Percentiles rank a stretch among this genome's conserved stretches.
Conservation (phyloP, 768 basidiomycete genomes). For the Auriscalpium orientale region DNA sequence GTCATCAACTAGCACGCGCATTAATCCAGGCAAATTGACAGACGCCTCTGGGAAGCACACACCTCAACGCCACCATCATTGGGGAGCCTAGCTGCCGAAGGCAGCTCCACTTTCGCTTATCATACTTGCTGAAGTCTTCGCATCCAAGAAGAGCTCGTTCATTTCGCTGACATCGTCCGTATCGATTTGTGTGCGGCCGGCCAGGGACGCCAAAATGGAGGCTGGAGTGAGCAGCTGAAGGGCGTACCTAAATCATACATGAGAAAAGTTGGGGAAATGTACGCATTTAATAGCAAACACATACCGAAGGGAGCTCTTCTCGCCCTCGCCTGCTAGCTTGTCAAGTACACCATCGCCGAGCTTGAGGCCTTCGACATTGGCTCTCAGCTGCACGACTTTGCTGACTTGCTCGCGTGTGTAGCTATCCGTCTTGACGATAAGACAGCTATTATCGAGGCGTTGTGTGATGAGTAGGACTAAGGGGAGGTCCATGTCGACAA, state of each 20-base stretch:
- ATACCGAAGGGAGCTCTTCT: conserved; percentile 72
- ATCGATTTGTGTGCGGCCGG: conserved; percentile 74
- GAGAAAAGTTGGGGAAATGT: conserved; percentile 2
- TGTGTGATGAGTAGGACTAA: not conserved
- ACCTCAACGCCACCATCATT: not conserved
- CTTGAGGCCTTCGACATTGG: conserved; percentile 79
- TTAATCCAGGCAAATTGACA: not conserved
- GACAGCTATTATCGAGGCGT: conserved; percentile 48
- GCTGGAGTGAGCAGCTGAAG: conserved; percentile 89
- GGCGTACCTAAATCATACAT: conserved; percentile 54
- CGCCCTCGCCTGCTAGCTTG: conserved; percentile 73
- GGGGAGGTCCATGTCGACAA: not conserved
- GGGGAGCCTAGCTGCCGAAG: not conserved
- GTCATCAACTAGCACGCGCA: too few species aligned
- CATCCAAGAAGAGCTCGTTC: conserved; percentile 92
- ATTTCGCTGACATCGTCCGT: conserved; percentile 90
- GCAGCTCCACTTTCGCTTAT: conserved; percentile 1
- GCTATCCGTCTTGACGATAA: conserved; percentile 89
- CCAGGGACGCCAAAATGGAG: conserved; percentile 73
- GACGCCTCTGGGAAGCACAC: not conserved
- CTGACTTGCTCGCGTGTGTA: conserved; percentile 81
- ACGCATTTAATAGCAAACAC: conserved; percentile 16
- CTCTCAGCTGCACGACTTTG: conserved; percentile 79
- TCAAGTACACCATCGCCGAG: conserved; percentile 73
- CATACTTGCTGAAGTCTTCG: conserved; percentile 51